A percentile compares a stretch with the other conserved stretches of the same genome.
Conservation (phyloP, 495 filamentous ascomycete genomes). For the Amniculicola lignicola region DNA sequence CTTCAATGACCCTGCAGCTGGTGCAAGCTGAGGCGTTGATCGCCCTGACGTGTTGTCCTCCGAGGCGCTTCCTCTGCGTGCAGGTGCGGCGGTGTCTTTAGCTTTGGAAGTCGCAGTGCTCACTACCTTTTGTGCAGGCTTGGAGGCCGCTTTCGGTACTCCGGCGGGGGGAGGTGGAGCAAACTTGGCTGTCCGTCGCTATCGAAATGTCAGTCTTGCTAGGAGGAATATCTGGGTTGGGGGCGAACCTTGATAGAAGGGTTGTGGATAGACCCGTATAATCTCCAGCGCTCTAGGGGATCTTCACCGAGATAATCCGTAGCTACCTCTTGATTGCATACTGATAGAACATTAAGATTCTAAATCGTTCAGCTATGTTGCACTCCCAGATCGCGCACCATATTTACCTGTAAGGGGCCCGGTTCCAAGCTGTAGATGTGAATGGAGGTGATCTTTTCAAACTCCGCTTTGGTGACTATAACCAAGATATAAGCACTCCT, state of each 20-base stretch:
- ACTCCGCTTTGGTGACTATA: constrained; percentile 64
- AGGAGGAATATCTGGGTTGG: neutral
- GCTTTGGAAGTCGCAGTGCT: constrained; percentile 5
- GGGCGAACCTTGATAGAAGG: constrained; percentile 54
- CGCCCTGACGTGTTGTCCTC: constrained; percentile 21
- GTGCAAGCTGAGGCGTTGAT: constrained; percentile 31
- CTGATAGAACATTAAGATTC: constrained; percentile 68
- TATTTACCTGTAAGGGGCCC: constrained; percentile 56
- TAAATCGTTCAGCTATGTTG: constrained; percentile 39
- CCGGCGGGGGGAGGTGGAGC: constrained; percentile 7
- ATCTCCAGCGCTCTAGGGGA: constrained; percentile 54
- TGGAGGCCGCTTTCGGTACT: constrained; percentile 15
- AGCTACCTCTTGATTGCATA: constrained; percentile 60
- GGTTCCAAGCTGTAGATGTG: constrained; percentile 86
- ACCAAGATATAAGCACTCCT: constrained; percentile 1
- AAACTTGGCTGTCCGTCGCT: constrained; percentile 50
- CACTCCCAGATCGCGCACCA: neutral
- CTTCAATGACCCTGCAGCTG: constrained; percentile 34
- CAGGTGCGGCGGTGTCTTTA: constrained; percentile 2
- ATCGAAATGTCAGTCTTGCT: constrained; percentile 7
- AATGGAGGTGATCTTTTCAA: constrained; percentile 67
- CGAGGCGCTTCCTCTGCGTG: constrained; percentile 14
- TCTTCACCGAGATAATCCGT: constrained; percentile 57
- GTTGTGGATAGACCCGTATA: constrained; percentile 71
- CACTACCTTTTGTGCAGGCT: constrained; percentile 7